Conservation (phyloP, 2,329 filamentous ascomycete genomes). For the Cladosporium sp. region DNA sequence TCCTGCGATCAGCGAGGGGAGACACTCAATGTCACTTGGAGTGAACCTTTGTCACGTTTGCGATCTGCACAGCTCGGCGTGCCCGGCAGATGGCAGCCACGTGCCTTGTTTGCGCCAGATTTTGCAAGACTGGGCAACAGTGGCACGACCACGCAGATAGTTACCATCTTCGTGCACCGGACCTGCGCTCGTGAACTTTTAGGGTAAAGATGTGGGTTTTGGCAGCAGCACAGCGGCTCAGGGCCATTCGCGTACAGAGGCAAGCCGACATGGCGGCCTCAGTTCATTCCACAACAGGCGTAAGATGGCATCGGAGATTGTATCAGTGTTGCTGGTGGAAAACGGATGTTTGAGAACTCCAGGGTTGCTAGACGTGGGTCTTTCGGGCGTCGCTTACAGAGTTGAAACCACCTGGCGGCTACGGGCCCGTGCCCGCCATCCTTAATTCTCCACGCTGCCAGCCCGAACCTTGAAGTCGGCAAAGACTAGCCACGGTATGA, state of each 20-base stretch:
- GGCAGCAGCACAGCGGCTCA: background rate
- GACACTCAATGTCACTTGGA: background rate
- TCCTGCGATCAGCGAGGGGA: slow-evolving; percentile 1
- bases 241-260: background rate
- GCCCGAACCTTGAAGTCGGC: slow-evolving; percentile 4
- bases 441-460: slow-evolving; percentile 9
- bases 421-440: background rate
- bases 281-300: background rate
- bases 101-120: slow-evolving; percentile 3
- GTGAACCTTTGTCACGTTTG: slow-evolving; percentile 3
- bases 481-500: slow-evolving; percentile 6
- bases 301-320: slow-evolving; percentile 6
- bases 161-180: slow-evolving; percentile 5
- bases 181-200: slow-evolving; percentile 1
- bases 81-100: slow-evolving; percentile 10
- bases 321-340: slow-evolving; percentile 7
- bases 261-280: background rate
- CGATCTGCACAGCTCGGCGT: slow-evolving; percentile 3
- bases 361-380: slow-evolving; percentile 7
- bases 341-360: slow-evolving; percentile 4
- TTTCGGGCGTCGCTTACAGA: slow-evolving; percentile 7
- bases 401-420: slow-evolving; percentile 2
- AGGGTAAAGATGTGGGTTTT: slow-evolving; percentile 9
- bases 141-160: slow-evolving; percentile 10
- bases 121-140: slow-evolving; percentile 3